Evolutionary conservation across 2,329 filamentous ascomycete species (phyloP).

Genomic region (Colletotrichum tanaceti): DNA sequence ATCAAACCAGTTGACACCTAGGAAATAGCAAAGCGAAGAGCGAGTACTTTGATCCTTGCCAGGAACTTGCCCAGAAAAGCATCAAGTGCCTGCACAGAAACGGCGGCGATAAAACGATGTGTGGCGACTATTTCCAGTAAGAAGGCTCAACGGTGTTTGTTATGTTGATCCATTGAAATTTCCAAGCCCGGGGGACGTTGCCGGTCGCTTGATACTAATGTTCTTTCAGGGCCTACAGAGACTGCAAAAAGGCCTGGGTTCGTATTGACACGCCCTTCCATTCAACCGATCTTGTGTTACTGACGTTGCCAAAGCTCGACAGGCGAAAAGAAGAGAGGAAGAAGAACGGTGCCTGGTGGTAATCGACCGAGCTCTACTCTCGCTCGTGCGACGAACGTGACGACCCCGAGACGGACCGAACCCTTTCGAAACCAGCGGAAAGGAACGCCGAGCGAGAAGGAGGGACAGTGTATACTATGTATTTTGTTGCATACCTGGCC

Average conservation of each 20-base stretch:
- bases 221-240: slow-evolving; percentile 80
- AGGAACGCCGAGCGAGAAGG: background rate
- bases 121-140: slow-evolving; percentile 94
- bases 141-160: slow-evolving; percentile 48
- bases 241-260: slow-evolving; percentile 97
- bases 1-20: background rate
- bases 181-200: background rate
- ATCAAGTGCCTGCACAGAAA: slow-evolving; percentile 91
- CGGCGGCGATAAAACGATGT: slow-evolving; percentile 87
- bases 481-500: slow-evolving; percentile 15
- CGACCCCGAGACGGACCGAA: background rate
- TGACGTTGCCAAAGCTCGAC: slow-evolving; percentile 43
- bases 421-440: background rate
- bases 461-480: slow-evolving; percentile 29
- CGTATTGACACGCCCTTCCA: slow-evolving; percentile 40
- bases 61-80: slow-evolving; percentile 87
- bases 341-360: slow-evolving; percentile 43
- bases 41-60: slow-evolving; percentile 95
- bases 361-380: background rate
- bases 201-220: slow-evolving; percentile 4
- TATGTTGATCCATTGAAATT: background rate
- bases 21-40: slow-evolving; percentile 80
- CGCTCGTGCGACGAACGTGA: background rate
- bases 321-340: slow-evolving; percentile 46
- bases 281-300: background rate